phyloP scores from a whole-genome alignment of 805 yeast species.

The Brettanomyces anomalus region DNA sequence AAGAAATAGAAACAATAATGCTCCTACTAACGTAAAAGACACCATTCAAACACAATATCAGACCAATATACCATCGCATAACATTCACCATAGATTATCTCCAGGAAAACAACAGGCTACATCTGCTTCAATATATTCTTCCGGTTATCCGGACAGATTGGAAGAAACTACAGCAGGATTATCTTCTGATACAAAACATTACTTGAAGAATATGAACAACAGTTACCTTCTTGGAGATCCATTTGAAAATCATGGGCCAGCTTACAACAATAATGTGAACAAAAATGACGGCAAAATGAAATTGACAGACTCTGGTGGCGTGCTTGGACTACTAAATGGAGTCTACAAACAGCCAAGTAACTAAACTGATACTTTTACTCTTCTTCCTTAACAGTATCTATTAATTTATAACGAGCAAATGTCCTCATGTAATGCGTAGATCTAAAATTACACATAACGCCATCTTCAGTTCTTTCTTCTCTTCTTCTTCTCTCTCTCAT shows the following conservation, averaged over 20 bases:
- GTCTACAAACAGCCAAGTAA: slow-evolving; percentile 39
- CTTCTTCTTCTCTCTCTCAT: slow-evolving; percentile 74
- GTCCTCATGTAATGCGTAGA: no score
- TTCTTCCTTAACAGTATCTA: no score
- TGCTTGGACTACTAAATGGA: slow-evolving; percentile 67
- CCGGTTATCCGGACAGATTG: not conserved
- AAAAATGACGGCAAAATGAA: slow-evolving; percentile 10
- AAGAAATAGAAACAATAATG: no score
- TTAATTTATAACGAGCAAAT: no score
- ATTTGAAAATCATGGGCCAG: slow-evolving; percentile 29
- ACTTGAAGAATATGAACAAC: slow-evolving; percentile 18
- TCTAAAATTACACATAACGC: no score
- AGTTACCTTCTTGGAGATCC: slow-evolving; percentile 35
- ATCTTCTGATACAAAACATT: slow-evolving; percentile 15
- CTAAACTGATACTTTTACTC: not conserved
- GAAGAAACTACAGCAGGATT: slow-evolving; percentile 25
- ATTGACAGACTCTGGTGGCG: slow-evolving; percentile 26
- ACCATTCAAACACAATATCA: no score
- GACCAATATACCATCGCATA: no score
- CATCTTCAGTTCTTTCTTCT: slow-evolving; percentile 25
- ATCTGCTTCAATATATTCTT: not conserved
- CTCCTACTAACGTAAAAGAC: no score
- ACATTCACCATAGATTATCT: no score
- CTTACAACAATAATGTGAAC: not conserved
- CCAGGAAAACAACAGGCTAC: not conserved